Evolutionary conservation across 306 rosid genomes (phyloP).

Genomic region (Lathyrus sativus): DNA sequence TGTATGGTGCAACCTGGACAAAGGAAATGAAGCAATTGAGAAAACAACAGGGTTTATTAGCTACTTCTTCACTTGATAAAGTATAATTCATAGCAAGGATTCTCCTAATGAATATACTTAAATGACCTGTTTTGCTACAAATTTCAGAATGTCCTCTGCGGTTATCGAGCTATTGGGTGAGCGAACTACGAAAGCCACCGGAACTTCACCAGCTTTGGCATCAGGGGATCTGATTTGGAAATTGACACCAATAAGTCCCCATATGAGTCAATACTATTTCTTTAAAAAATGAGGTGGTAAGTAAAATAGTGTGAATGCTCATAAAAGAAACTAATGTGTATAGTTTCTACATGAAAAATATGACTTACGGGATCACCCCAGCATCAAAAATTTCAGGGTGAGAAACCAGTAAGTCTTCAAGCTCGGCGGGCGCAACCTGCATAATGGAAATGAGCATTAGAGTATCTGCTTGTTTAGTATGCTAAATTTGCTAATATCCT

Average conservation of each 20-base stretch:
- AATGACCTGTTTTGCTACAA: slow-evolving; percentile 46
- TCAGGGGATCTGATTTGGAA: slow-evolving; percentile 46
- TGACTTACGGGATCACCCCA: slow-evolving; percentile 53
- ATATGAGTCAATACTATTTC: no score
- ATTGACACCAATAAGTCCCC: not conserved
- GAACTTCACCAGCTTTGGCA: slow-evolving; percentile 61
- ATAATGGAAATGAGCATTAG: not conserved
- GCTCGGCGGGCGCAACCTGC: slow-evolving; percentile 59
- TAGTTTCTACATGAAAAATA: not conserved
- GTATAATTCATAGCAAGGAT: no score
- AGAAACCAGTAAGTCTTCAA: slow-evolving; percentile 53
- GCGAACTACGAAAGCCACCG: slow-evolving; percentile 56
- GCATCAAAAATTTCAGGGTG: slow-evolving; percentile 54
- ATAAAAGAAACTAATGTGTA: not conserved
- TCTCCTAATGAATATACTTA: no score
- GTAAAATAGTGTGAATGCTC: not conserved
- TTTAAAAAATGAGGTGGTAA: no score
- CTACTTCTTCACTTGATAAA: no score
- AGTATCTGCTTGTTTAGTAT: not conserved
- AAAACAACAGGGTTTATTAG: no score
- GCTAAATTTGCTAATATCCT: not conserved
- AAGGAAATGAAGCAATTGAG: slow-evolving; percentile 2
- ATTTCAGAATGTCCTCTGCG: slow-evolving; percentile 43
- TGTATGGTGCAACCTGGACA: slow-evolving; percentile 59
- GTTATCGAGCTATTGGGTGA: slow-evolving; percentile 41